A percentile compares a stretch with the other conserved stretches of the same genome.
Conservation (phyloP, 257 asterid genomes). For the Cynanchum wilfordii region DNA sequence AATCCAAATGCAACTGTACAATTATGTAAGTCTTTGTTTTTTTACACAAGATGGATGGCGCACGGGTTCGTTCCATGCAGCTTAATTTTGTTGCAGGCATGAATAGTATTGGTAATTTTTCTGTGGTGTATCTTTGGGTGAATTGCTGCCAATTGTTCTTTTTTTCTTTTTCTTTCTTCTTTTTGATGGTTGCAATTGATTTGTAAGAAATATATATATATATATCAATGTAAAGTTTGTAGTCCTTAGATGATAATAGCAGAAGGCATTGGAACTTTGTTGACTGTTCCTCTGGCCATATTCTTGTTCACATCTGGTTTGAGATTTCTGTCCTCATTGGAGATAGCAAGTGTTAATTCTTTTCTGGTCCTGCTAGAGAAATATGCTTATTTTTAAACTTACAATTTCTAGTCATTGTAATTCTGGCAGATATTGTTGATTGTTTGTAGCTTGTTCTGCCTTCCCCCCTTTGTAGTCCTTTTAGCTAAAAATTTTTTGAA, state of each 20-base stretch:
- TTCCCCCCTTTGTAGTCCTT: background rate
- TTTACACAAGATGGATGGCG: background rate
- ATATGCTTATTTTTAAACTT: slow-evolving; percentile 13
- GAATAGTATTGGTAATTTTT: slow-evolving; percentile 12
- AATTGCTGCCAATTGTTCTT: slow-evolving; percentile 14
- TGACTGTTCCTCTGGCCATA: slow-evolving; percentile 31
- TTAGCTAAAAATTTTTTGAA: background rate
- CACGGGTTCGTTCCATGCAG: slow-evolving; percentile 6
- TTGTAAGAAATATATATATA: slow-evolving; percentile 46
- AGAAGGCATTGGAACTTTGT: slow-evolving; percentile 30
- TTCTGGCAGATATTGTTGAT: slow-evolving; percentile 23
- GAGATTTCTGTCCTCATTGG: slow-evolving; percentile 25
- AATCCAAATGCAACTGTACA: slow-evolving; percentile 91
- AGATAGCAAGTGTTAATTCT: slow-evolving; percentile 32
- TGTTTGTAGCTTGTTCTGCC: slow-evolving; percentile 3
- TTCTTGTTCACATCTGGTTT: slow-evolving; percentile 44
- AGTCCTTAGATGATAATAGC: slow-evolving; percentile 47
- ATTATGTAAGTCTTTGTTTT: slow-evolving; percentile 53
- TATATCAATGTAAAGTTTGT: slow-evolving; percentile 57
- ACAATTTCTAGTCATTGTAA: slow-evolving; percentile 23
- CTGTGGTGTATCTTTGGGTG: slow-evolving; percentile 28
- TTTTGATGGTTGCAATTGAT: slow-evolving; percentile 45
- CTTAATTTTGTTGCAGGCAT: slow-evolving; percentile 14
- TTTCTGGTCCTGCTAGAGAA: slow-evolving; percentile 27
- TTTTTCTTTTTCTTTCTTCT: background rate